A percentile compares a stretch with the other conserved stretches of the same genome.
phyloP scores from a whole-genome alignment of 2,329 filamentous ascomycete genomes.

The Nemania diffusa region DNA sequence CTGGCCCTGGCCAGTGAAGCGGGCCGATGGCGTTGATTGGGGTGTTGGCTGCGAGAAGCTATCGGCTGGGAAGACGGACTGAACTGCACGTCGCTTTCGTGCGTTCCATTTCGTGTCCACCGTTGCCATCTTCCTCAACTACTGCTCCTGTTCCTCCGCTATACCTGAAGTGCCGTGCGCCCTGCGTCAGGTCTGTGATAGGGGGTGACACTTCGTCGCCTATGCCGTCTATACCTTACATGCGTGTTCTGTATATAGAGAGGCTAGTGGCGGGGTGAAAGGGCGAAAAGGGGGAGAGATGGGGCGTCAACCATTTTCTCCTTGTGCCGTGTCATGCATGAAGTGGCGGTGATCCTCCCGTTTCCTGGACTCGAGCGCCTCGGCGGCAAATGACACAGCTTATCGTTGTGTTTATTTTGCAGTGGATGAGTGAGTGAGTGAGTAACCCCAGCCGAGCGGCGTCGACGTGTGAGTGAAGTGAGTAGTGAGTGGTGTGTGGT shows the following conservation, averaged over 20 bases:
- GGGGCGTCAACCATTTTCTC: conserved; percentile 18
- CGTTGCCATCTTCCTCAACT: conserved; percentile 42
- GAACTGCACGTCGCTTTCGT: conserved; percentile 62
- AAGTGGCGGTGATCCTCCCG: background rate
- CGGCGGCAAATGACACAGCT: conserved; percentile 1
- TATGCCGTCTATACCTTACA: background rate
- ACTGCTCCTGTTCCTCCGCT: background rate
- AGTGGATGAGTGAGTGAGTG: background rate
- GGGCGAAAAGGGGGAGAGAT: conserved; percentile 5
- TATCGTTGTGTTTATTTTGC: background rate
- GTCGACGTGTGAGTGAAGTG: background rate
- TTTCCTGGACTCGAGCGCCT: background rate
- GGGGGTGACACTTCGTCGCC: background rate
- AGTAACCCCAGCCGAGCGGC: conserved; percentile 12
- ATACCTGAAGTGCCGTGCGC: background rate
- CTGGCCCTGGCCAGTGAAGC: conserved; percentile 56
- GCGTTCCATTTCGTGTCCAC: conserved; percentile 57
- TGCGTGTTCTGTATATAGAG: background rate
- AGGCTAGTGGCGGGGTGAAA: conserved; percentile 16
- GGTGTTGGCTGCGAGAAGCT: conserved; percentile 60
- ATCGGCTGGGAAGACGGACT: conserved; percentile 66
- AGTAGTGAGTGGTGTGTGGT: background rate
- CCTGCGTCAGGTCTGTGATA: conserved; percentile 6
- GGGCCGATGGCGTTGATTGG: conserved; percentile 52
- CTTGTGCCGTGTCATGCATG: background rate